These are phyloP conservation scores for Fonsecaea erecta DNA, from an alignment of 2,329 filamentous ascomycete genomes.

Conservation along the genomic window DNA sequence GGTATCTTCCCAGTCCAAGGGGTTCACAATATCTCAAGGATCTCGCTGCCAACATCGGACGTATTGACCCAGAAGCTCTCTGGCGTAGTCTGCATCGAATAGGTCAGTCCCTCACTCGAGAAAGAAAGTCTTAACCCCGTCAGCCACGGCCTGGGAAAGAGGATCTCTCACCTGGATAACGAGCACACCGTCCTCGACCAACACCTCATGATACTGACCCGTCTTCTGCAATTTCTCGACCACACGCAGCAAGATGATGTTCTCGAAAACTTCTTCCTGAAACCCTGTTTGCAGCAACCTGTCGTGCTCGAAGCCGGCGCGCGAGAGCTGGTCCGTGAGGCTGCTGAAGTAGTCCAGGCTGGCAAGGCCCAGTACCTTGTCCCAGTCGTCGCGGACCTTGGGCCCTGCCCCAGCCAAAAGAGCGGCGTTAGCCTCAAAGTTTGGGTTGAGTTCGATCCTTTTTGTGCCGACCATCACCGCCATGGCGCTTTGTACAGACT, in stretches of 20 bases:
- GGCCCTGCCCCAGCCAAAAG: conserved; percentile 41
- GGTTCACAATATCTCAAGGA: conserved; percentile 12
- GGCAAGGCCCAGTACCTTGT: conserved; percentile 51
- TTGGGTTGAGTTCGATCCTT: conserved; percentile 45
- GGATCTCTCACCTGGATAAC: conserved; percentile 47
- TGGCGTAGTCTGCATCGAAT: conserved; percentile 43
- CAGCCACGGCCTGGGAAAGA: not conserved
- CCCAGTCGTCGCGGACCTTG: conserved; percentile 49
- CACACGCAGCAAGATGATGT: conserved; percentile 53
- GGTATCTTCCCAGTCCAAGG: not conserved
- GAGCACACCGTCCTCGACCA: conserved; percentile 56
- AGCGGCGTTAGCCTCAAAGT: conserved; percentile 55
- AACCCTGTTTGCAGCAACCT: conserved; percentile 52
- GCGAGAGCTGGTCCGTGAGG: conserved; percentile 40
- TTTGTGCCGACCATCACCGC: conserved; percentile 42
- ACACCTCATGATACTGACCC: conserved; percentile 52
- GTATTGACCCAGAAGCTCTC: conserved; percentile 48
- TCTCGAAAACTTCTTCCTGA: conserved; percentile 52
- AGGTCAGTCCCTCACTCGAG: too few relatives aligned
- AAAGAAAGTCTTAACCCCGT: too few relatives aligned
- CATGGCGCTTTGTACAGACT: conserved; percentile 47
- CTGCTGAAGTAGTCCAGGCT: conserved; percentile 42
- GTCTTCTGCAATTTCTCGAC: conserved; percentile 51
- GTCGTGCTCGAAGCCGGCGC: conserved; percentile 42
- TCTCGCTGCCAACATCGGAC: conserved; percentile 34